Conservation (phyloP, 169 alveolate species). For the Plasmodium vivax region DNA sequence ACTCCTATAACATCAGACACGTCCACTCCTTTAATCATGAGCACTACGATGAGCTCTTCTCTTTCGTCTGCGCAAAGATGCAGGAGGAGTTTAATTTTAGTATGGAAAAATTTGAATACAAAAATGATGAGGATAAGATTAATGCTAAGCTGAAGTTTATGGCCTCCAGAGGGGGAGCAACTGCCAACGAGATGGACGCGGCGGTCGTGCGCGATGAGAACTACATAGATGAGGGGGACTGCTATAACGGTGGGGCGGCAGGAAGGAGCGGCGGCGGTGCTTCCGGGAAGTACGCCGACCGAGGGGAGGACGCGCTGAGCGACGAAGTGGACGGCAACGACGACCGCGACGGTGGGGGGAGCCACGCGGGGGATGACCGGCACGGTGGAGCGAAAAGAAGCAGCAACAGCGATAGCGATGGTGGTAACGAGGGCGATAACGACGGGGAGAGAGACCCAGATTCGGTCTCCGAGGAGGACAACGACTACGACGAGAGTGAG, state of each 20-base stretch:
- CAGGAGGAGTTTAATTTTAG: conserved; percentile 15
- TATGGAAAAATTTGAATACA: conserved; percentile 22
- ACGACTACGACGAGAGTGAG: conserved; percentile 84
- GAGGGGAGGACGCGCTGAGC: not conserved
- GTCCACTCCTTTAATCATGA: conserved; percentile 77
- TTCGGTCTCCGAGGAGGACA: conserved; percentile 66
- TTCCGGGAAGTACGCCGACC: not conserved
- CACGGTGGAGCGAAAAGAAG: not conserved
- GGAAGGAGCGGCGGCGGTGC: not conserved
- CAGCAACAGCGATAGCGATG: not conserved
- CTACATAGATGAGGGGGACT: not conserved
- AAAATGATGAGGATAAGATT: conserved; percentile 53
- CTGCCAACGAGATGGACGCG: not conserved
- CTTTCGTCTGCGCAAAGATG: conserved; percentile 32
- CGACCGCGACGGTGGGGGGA: not conserved
- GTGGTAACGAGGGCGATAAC: conserved; percentile 22
- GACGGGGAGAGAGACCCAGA: conserved; percentile 74
- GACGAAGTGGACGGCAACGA: not conserved
- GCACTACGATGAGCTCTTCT: conserved; percentile 46
- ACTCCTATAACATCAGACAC: conserved; percentile 55
- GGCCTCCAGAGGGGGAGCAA: not conserved
- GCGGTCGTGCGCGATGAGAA: not conserved
- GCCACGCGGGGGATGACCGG: not conserved
- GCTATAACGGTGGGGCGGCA: not conserved
- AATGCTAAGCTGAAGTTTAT: conserved; percentile 42